Conservation (phyloP, 192 early-diverging fungal genomes). For the Rhizophagus prolifer region DNA sequence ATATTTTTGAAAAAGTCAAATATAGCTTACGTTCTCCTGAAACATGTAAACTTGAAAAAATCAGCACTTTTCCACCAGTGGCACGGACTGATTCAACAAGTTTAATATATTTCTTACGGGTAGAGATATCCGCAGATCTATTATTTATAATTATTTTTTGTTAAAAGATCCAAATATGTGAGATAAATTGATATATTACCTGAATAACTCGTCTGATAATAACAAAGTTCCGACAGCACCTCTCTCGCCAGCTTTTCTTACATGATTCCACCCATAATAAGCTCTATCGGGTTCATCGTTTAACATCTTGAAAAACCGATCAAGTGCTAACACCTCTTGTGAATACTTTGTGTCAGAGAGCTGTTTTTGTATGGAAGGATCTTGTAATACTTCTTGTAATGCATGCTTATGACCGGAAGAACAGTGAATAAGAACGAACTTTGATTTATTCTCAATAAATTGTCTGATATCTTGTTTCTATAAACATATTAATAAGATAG, state of each 20-base stretch:
- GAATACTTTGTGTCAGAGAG: conserved; percentile 92
- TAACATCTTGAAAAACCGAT: conserved; percentile 88
- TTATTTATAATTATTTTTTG: conserved; percentile 1
- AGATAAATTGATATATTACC: conserved; percentile 39
- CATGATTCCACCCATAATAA: conserved; percentile 90
- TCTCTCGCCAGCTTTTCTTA: conserved; percentile 77
- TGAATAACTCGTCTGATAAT: conserved; percentile 91
- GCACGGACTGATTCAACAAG: conserved; percentile 82
- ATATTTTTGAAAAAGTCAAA: no score
- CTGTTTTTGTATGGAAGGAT: conserved; percentile 72
- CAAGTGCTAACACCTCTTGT: conserved; percentile 76
- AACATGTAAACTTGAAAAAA: conserved; percentile 92
- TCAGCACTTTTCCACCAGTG: conserved; percentile 72
- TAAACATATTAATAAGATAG: neutral
- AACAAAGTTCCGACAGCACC: conserved; percentile 87
- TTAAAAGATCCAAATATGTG: conserved; percentile 19
- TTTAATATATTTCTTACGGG: conserved; percentile 80
- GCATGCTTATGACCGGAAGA: conserved; percentile 97
- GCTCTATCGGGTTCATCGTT: conserved; percentile 86
- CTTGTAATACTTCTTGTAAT: conserved; percentile 89
- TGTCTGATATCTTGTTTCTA: conserved; percentile 77
- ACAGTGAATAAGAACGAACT: conserved; percentile 88
- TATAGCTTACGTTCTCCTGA: conserved; percentile 83
- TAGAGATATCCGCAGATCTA: conserved; percentile 81
- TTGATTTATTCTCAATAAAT: conserved; percentile 81